Evolutionary conservation across 225 moss, liverwort and hornwort species (phyloP).

Genomic region (Climacium dendroides): DNA sequence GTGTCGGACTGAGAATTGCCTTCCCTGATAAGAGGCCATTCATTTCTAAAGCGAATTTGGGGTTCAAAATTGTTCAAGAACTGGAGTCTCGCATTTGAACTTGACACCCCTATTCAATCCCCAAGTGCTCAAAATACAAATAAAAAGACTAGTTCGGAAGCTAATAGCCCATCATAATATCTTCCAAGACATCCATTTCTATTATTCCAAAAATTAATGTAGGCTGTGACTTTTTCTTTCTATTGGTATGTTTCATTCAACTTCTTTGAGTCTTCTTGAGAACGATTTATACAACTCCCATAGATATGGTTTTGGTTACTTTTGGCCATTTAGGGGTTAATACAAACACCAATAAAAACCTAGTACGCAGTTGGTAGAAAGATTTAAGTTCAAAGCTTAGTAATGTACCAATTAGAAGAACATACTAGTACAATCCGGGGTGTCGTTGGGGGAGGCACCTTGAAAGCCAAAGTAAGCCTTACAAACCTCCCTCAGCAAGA

Average conservation of each 20-base stretch:
- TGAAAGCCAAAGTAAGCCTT: constrained; percentile 29
- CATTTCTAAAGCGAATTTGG: not conserved
- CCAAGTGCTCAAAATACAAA: not conserved
- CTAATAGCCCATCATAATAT: not conserved
- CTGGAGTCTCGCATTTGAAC: not conserved
- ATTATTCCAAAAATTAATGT: not conserved
- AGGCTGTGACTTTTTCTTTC: not conserved
- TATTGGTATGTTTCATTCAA: not conserved
- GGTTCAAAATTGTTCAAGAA: not conserved
- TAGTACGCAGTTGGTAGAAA: not conserved
- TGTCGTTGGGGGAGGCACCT: not conserved
- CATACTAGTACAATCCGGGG: not conserved
- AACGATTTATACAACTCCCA: not conserved
- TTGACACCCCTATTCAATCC: not conserved
- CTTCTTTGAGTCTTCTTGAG: not conserved
- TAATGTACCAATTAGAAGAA: not conserved
- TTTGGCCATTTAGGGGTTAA: not conserved
- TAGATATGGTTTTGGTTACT: not conserved
- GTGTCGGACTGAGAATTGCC: too few species aligned
- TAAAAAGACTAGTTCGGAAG: not conserved
- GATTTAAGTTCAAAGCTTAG: not conserved
- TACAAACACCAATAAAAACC: not conserved
- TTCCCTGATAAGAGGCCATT: too few species aligned
- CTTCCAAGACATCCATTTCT: not conserved
- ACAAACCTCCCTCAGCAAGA: constrained; percentile 18